phyloP scores from a whole-genome alignment of 2,329 filamentous ascomycete genomes.

The Mycosphaerelloides madeirae region DNA sequence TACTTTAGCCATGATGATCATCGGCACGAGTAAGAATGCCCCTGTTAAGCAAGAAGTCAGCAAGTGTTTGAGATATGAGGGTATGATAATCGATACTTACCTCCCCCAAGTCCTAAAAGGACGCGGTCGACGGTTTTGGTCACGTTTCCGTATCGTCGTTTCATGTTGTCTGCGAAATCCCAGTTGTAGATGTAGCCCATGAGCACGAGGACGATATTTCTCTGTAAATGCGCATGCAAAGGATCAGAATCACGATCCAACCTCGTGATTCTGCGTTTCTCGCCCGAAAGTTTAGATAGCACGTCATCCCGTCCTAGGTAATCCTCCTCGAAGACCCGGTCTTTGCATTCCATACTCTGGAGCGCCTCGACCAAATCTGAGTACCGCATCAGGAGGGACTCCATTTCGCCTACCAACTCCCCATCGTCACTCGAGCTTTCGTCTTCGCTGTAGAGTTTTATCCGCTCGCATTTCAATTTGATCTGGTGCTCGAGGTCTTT shows the following conservation, averaged over 20 bases:
- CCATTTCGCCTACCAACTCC: slow-evolving; percentile 1
- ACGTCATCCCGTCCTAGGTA: background rate
- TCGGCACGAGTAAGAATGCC: slow-evolving; percentile 6
- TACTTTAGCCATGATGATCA: slow-evolving; percentile 14
- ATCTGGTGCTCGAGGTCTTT: slow-evolving; percentile 7
- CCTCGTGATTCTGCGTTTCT: slow-evolving; percentile 1
- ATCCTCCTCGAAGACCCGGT: slow-evolving; percentile 12
- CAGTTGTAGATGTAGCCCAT: slow-evolving; percentile 11
- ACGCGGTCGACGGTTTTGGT: slow-evolving; percentile 6
- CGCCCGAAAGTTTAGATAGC: slow-evolving; percentile 4
- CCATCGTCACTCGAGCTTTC: background rate
- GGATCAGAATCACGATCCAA: slow-evolving; percentile 3
- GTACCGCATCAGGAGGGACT: slow-evolving; percentile 7
- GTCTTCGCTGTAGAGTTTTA: background rate
- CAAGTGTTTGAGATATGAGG: too few species aligned
- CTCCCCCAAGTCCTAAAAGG: slow-evolving; percentile 5
- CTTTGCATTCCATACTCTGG: slow-evolving; percentile 3
- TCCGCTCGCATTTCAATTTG: slow-evolving; percentile 4
- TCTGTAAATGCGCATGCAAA: slow-evolving; percentile 6
- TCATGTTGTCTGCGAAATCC: slow-evolving; percentile 7
- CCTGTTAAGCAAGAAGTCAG: too few species aligned
- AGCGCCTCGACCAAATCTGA: slow-evolving; percentile 7
- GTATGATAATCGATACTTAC: too few species aligned
- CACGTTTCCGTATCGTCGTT: slow-evolving; percentile 9
- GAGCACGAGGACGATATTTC: slow-evolving; percentile 8